phyloP scores from a whole-genome alignment of 2,329 filamentous ascomycete genomes.

The Sporothrix inflata region DNA sequence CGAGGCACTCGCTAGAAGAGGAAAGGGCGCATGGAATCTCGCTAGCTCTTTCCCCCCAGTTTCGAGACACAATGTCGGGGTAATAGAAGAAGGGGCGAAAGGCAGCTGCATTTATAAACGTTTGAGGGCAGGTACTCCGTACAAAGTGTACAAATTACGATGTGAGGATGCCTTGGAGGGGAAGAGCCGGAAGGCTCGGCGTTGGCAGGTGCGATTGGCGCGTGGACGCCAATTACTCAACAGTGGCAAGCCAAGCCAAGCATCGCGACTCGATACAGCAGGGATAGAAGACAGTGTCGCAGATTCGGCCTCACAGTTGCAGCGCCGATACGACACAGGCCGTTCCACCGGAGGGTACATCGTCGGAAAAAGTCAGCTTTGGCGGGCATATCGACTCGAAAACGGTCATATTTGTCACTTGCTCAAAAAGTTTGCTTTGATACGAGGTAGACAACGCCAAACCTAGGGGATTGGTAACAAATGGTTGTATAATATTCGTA shows the following conservation, averaged over 20 bases:
- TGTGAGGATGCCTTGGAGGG: background rate
- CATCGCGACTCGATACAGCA: background rate
- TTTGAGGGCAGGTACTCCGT: background rate
- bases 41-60: background rate
- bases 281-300: background rate
- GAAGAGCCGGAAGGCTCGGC: background rate
- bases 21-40: background rate
- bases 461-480: background rate
- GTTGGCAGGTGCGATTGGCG: background rate
- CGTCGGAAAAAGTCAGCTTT: background rate
- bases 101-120: background rate
- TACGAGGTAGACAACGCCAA: background rate
- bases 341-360: background rate
- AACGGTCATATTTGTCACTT: background rate
- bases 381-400: background rate
- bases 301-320: background rate
- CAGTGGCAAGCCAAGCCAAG: background rate
- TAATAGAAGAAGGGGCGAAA: background rate
- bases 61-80: conserved; percentile 9
- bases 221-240: background rate
- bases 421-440: background rate
- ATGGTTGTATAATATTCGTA: conserved; percentile 25
- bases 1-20: conserved; percentile 20
- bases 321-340: background rate
- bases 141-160: background rate